These are phyloP conservation scores for Fusarium beomiforme DNA, from an alignment of 2,329 filamentous ascomycete genomes.

Conservation along the genomic window DNA sequence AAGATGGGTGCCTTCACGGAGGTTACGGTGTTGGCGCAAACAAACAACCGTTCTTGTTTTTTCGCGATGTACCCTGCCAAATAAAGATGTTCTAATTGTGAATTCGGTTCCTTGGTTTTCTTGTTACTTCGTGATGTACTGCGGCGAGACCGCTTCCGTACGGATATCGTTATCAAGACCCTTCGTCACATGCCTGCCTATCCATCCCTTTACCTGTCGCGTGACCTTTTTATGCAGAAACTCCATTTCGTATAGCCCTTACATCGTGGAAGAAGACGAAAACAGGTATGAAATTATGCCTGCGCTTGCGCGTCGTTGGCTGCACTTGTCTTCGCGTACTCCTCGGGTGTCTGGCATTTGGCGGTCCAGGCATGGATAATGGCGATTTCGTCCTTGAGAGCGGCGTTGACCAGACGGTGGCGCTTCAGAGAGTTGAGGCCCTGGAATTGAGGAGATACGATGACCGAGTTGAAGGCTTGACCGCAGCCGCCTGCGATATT, in stretches of 20 bases:
- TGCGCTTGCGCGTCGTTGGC: conserved; percentile 23
- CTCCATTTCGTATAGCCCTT: neutral
- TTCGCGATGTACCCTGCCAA: conserved; percentile 33
- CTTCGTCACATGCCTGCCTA: neutral
- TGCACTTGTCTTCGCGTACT: conserved; percentile 70
- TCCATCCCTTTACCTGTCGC: neutral
- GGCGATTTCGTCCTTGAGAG: conserved; percentile 87
- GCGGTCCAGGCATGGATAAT: conserved; percentile 95
- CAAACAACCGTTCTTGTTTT: conserved; percentile 29
- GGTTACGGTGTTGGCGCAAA: conserved; percentile 34
- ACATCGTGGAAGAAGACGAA: neutral
- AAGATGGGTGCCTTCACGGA: conserved; percentile 30
- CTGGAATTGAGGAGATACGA: conserved; percentile 73
- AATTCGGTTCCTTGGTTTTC: conserved; percentile 13
- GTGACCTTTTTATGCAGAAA: conserved; percentile 13
- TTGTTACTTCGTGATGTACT: conserved; percentile 28
- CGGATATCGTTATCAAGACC: conserved; percentile 18
- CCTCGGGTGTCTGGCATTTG: conserved; percentile 90
- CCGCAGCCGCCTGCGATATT: conserved; percentile 64
- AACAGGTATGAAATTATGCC: neutral
- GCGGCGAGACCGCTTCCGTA: conserved; percentile 10
- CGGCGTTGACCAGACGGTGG: conserved; percentile 85
- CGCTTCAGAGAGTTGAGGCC: conserved; percentile 82
- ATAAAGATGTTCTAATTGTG: conserved; percentile 38
- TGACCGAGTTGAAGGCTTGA: conserved; percentile 67